Conservation (phyloP, 2,329 filamentous ascomycete species). For the Aschersonia sp. region DNA sequence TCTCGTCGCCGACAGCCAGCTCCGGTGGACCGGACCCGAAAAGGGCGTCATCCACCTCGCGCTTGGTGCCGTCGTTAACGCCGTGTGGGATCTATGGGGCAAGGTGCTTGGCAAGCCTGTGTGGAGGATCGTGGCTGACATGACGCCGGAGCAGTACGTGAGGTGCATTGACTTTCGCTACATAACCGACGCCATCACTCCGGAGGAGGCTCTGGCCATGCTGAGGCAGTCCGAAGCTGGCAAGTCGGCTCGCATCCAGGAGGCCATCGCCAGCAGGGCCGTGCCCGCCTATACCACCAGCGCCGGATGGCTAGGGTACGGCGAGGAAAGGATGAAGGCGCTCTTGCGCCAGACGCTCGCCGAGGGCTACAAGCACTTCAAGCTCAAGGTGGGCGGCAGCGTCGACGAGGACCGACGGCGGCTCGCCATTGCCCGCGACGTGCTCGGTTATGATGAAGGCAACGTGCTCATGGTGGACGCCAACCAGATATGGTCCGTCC, state of each 20-base stretch:
- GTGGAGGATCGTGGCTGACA: constrained; percentile 80
- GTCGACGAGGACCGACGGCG: constrained; percentile 58
- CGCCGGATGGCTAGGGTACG: constrained; percentile 85
- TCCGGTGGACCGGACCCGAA: constrained; percentile 88
- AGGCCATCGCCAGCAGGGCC: constrained; percentile 58
- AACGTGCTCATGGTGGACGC: constrained; percentile 88
- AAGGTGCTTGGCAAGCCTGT: constrained; percentile 77
- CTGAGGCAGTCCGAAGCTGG: constrained; percentile 49
- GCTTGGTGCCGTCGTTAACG: constrained; percentile 78
- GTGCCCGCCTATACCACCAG: constrained; percentile 86
- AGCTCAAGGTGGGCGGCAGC: constrained; percentile 72
- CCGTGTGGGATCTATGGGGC: constrained; percentile 91
- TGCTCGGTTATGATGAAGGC: constrained; percentile 69
- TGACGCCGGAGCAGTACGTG: constrained; percentile 78
- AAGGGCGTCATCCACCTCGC: constrained; percentile 92
- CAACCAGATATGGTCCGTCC: constrained; percentile 86
- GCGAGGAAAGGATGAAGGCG: constrained; percentile 70
- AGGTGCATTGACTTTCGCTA: constrained; percentile 87
- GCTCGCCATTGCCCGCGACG: constrained; percentile 58
- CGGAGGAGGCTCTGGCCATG: constrained; percentile 63
- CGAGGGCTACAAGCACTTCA: constrained; percentile 74
- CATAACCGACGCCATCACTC: constrained; percentile 85
- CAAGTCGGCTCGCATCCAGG: constrained; percentile 56
- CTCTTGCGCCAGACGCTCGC: constrained; percentile 60
- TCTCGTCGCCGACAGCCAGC: constrained; percentile 79